phyloP scores from a whole-genome alignment of 306 rosid genomes.

The Begonia fuchsioides region DNA sequence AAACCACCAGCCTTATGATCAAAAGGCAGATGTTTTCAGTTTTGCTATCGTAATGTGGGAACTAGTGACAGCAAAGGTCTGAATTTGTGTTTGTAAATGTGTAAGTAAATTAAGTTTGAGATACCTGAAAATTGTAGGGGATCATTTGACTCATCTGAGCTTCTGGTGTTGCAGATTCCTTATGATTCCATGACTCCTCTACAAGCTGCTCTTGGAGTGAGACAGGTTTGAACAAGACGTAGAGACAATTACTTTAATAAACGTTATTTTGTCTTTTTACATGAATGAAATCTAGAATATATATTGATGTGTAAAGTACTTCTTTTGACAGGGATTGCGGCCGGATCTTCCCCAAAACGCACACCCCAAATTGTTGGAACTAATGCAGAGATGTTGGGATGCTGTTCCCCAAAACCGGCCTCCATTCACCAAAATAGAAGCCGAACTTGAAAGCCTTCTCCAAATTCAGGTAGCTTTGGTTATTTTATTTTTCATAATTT shows the following conservation, averaged over 20 bases:
- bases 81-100: constrained; percentile 1
- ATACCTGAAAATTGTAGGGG: constrained; percentile 1
- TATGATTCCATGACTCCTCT: constrained; percentile 97
- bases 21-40: constrained; percentile 95
- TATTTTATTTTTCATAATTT: neutral
- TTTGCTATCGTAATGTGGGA: constrained; percentile 96
- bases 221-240: constrained; percentile 58
- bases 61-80: constrained; percentile 88
- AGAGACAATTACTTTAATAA: too few species aligned
- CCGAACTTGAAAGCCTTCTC: constrained; percentile 57
- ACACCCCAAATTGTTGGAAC: constrained; percentile 56
- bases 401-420: constrained; percentile 65
- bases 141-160: constrained; percentile 5
- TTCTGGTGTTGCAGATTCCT: constrained; percentile 54
- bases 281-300: too few species aligned
- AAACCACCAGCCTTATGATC: constrained; percentile 96
- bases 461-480: constrained; percentile 36
- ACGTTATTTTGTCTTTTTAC: too few species aligned
- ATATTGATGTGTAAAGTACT: too few species aligned
- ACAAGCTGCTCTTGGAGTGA: constrained; percentile 98
- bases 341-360: constrained; percentile 74
- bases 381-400: constrained; percentile 96
- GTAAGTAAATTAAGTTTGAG: neutral
- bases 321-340: constrained; percentile 60
- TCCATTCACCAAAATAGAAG: constrained; percentile 48